Conservation (phyloP, 228 moss, liverwort and hornwort species). For the Sphagnum fallax region DNA sequence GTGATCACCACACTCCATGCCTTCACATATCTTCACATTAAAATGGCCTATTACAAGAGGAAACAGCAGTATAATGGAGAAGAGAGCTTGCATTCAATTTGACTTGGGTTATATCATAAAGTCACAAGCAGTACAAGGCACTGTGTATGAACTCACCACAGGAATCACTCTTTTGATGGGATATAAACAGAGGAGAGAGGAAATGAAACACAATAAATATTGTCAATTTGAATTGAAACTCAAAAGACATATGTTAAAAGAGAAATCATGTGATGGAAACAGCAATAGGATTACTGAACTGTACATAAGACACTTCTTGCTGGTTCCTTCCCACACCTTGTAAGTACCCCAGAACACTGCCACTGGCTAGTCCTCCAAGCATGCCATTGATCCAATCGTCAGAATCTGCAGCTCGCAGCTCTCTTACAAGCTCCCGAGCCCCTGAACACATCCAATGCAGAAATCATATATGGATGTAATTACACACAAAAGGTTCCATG, state of each 20-base stretch:
- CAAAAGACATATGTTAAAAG: background rate
- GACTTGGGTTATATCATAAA: background rate
- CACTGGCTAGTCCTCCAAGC: conserved; percentile 75
- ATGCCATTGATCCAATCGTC: conserved; percentile 66
- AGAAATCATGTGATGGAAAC: background rate
- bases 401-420: conserved; percentile 82
- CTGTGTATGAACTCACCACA: too few relatives aligned
- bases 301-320: background rate
- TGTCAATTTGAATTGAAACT: background rate
- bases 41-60: background rate
- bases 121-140: too few relatives aligned
- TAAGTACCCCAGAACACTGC: conserved; percentile 67
- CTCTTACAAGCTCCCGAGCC: conserved; percentile 84
- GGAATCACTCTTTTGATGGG: too few relatives aligned
- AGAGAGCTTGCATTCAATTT: background rate
- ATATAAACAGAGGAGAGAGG: too few relatives aligned
- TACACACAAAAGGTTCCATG: background rate
- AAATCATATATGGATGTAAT: too few relatives aligned
- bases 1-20: background rate
- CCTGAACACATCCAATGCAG: conserved; percentile 16
- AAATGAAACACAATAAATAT: too few relatives aligned
- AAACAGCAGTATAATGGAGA: background rate
- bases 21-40: background rate
- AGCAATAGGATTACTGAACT: background rate
- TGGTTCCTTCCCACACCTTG: conserved; percentile 39